Evolutionary conservation across 73 alveolate species (phyloP), one percentile per base, ranked within the genome.

Genomic region (Effrenium voratum): DNA sequence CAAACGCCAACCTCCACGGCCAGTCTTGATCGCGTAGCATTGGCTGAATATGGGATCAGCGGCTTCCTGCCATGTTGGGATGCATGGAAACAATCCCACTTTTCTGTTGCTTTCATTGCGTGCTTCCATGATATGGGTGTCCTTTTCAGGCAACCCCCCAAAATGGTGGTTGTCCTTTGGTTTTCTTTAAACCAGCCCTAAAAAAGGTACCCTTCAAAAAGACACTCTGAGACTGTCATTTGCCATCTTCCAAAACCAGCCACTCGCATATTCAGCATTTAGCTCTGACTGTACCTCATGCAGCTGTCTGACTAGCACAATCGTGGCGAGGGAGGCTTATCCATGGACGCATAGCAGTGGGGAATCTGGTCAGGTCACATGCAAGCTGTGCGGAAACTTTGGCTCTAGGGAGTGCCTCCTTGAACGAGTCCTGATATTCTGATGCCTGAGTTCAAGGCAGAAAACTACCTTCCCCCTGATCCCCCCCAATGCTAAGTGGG

Each of bases 301-400:
- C 19, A 12, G 8, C 26, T 52, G 8, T n/a, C n/a, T n/a, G n/a
- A n/a, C 19, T 52, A 52, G 63, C 26, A 19, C 77, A 12, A 66
- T 32, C 28, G 40, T 16, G n/a, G 77, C 36, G 43, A 40, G 77
- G 43, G n/a, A 22, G 77, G 82, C 96, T 79, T 90, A 46, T 90
- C 96, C 96, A 90, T 90, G 57, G 96, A 90, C 47, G 96, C 96
- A 41, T 90, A 90, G 96, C 96, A 90, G 86, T 90, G 96, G n/a
- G 96, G 96, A 46, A 90, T 90, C 96, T 90, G 96, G 5, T 24
- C 44, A 75, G 36, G 87, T 22, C 44, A 30, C 80, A 68, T 34
- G 76, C 41, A 63, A 63, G 10, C 76, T n/a, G n/a, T n/a, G n/a
- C 76, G 32, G 76, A 63, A 28, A 63, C 32, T 19, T n/a, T n/a